A percentile compares a stretch with the other conserved stretches of the same genome.
Evolutionary conservation across 1,284 basidiomycete genomes (phyloP).

Genomic region (Vanrija humicola): DNA sequence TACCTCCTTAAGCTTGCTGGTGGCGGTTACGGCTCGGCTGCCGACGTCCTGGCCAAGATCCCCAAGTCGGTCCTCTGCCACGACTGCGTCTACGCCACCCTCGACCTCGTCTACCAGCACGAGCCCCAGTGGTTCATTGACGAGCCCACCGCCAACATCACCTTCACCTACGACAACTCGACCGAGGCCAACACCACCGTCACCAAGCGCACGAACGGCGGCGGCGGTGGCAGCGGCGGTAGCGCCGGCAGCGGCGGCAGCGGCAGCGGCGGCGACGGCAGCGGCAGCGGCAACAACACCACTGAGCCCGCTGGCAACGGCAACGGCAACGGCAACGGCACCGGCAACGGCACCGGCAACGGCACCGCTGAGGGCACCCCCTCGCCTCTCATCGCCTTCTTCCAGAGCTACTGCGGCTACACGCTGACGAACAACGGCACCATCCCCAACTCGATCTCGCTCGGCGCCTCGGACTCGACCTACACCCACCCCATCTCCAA

Average conservation of each 20-base stretch:
- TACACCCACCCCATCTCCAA: constrained; percentile 28
- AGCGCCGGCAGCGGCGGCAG: too few species aligned
- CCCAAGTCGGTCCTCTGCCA: constrained; percentile 34
- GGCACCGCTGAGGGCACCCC: constrained; percentile 4
- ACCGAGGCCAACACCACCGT: background rate
- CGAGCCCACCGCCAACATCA: constrained; percentile 18
- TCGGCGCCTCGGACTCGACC: constrained; percentile 36
- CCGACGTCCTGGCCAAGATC: constrained; percentile 19
- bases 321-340: constrained; percentile 14
- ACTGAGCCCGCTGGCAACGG: too few species aligned
- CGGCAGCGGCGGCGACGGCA: too few species aligned
- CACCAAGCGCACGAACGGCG: background rate
- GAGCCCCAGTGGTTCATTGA: constrained; percentile 35
- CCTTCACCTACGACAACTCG: constrained; percentile 14
- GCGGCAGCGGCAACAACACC: background rate
- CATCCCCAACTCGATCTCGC: constrained; percentile 34
- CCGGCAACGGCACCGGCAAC: constrained; percentile 8
- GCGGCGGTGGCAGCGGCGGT: background rate
- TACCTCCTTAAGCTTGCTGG: constrained; percentile 29
- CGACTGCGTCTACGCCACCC: constrained; percentile 44
- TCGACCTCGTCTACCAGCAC: constrained; percentile 34
- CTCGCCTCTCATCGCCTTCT: background rate
- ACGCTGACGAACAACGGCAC: constrained; percentile 25
- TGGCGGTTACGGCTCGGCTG: constrained; percentile 33
- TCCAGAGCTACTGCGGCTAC: constrained; percentile 6